phyloP scores from a whole-genome alignment of 2,329 filamentous ascomycete genomes.

The Chaetomium olivaceum region DNA sequence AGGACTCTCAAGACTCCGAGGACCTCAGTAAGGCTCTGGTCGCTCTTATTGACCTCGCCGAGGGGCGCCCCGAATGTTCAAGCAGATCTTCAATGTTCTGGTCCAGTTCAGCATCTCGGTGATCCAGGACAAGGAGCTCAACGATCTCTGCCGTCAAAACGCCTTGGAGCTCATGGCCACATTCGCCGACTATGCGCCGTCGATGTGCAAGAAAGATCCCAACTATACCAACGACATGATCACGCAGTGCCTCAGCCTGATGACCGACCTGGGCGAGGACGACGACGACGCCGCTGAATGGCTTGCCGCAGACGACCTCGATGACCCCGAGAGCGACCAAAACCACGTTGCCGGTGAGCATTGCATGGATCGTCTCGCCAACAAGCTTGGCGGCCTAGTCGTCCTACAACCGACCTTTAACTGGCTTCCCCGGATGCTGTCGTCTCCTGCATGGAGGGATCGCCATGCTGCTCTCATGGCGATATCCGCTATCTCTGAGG shows the following conservation, averaged over 20 bases:
- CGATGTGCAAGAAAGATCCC: slow-evolving; percentile 93
- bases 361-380: slow-evolving; percentile 95
- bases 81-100: slow-evolving; percentile 85
- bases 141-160: slow-evolving; percentile 88
- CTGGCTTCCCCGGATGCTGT: slow-evolving; percentile 98
- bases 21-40: slow-evolving; percentile 87
- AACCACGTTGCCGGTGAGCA: slow-evolving; percentile 98
- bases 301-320: slow-evolving; percentile 90
- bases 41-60: slow-evolving; percentile 89
- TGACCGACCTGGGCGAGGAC: slow-evolving; percentile 94
- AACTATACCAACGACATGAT: slow-evolving; percentile 96
- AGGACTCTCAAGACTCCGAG: slow-evolving; percentile 86
- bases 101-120: slow-evolving; percentile 92
- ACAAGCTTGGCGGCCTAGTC: slow-evolving; percentile 93
- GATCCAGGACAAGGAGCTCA: slow-evolving; percentile 92
- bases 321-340: slow-evolving; percentile 91
- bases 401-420: slow-evolving; percentile 91
- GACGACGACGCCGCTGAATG: slow-evolving; percentile 95
- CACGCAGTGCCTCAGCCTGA: slow-evolving; percentile 93
- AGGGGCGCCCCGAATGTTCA: slow-evolving; percentile 98
- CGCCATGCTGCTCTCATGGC: slow-evolving; percentile 97
- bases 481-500: slow-evolving; percentile 97
- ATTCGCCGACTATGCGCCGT: slow-evolving; percentile 90
- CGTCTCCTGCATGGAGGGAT: slow-evolving; percentile 89
- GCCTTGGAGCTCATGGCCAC: slow-evolving; percentile 96